Base-by-base conservation (phyloP, 2,329 filamentous ascomycete species). In the Clarireedia monteithiana region DNA sequence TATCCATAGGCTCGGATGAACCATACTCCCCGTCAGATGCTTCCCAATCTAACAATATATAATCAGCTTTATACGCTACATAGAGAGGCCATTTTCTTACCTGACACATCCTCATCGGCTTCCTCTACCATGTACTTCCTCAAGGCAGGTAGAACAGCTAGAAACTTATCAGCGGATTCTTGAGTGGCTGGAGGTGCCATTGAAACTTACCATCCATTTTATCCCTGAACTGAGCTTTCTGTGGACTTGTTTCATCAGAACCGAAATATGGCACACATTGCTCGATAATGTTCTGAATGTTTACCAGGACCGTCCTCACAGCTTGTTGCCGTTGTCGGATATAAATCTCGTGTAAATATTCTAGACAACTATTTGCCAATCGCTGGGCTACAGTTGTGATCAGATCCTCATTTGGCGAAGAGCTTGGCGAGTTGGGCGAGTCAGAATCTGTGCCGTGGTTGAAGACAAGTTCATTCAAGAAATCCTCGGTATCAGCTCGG, bases 1-100 rank as follows among this genome's bases (percentile, higher is more conserved):
- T 75, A 56, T 80, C 79, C 66, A 79, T 72, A 56, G 74, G 75
- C 34, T 82, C 80, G 6, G 80, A 83, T 48, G 80, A 82, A 47
- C 68, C 76, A 62, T 69, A 67, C 24, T 66, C 67, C 4, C 58
- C 67, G 42, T 69, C 67, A 15, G 68, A 68, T 17, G 59, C 64
- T n/a, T 65, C 66, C 68, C 68, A 70, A 45, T 68, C 67, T 69
- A 47, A 10, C 15, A 9, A n/a, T n/a, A 47, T 50, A 30, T n/a
- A 9, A 14, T 60, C 48, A 60, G 49, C 24, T 20, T 47, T 24
- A 15, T 27, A n/a, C 34, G 12, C n/a, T 24, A n/a, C 26, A 5
- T 38, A 24, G 2, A 6, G 5, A 24, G 12, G 46, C 4, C 36
- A 26, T n/a, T n/a, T n/a, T 60, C 62, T 51, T 68, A 73, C 71